Evolutionary conservation across 2,329 filamentous ascomycete species (phyloP), one percentile per base, ranked within the genome.

Genomic region (Sclerotinia spermophila): DNA sequence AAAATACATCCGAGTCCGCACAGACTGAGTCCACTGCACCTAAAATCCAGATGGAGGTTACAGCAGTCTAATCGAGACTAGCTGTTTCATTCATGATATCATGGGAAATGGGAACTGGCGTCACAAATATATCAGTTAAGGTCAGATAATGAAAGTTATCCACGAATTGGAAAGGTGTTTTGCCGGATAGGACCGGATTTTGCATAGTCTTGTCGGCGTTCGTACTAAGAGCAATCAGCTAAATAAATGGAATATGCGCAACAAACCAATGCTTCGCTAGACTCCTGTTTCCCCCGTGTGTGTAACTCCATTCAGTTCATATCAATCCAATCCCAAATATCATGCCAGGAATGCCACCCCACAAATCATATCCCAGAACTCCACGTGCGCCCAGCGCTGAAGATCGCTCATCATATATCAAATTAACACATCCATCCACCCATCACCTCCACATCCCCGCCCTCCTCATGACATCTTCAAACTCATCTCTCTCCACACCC

Each of bases 401-500:
- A 42, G 30, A 42, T 58, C 35, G 35, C 38, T 58, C 30, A 15
- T n/a, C 65, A 44, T 44, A 27, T 44, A 33, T 35, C 40, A 59
- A 65, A 45, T 45, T 5, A 55, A 24, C 27, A 5, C 64, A 44
- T 58, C 38, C 64, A 56, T 19, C 64, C 19, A 55, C 4, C 51
- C 27, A 21, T 61, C 61, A 79, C 56, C 75, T 72, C 76, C 76
- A 79, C 59, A 78, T 74, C 42, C 77, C 77, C 24, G 77, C 77
- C 71, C 77, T 75, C 68, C 75, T 77, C 77, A 78, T 75, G 4
- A 79, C 75, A 5, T 65, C 72, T 72, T 78, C 76, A 75, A 78
- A 77, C 51, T 97, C 93, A 67, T 92, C 90, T 78, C 90, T 84
- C 55, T 84, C 87, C 15, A 97, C 95, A 11, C 92, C 93, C 70